Percentiles rank a stretch among this genome's conserved stretches.
Conservation (phyloP, 257 asterid species). For the Phtheirospermum japonicum region DNA sequence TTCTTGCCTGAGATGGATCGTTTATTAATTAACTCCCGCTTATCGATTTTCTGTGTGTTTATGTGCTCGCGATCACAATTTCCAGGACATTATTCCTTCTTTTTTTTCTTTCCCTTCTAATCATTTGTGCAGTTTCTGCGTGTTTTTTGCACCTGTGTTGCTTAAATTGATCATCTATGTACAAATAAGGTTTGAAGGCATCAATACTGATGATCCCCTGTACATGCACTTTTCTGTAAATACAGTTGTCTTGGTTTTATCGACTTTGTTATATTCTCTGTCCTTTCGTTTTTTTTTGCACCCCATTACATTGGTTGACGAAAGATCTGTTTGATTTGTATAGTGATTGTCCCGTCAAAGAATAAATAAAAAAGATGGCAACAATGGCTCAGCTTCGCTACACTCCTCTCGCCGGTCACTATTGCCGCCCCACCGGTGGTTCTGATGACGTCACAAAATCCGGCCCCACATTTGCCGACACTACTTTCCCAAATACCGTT, state of each 20-base stretch:
- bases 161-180: constrained; percentile 6
- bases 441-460: constrained; percentile 15
- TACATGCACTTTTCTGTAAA: constrained; percentile 15
- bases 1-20: not conserved
- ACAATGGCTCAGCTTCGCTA: constrained; percentile 43
- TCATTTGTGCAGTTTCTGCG: constrained; percentile 18
- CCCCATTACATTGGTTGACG: constrained; percentile 11
- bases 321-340: constrained; percentile 11
- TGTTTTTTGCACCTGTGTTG: no score
- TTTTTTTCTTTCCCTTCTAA: constrained; percentile 9
- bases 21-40: not conserved
- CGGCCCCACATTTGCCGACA: constrained; percentile 29
- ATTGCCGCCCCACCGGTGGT: constrained; percentile 18
- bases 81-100: not conserved
- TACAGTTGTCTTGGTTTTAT: constrained; percentile 9
- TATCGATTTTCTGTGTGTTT: not conserved
- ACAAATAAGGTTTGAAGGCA: constrained; percentile 13
- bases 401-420: constrained; percentile 34
- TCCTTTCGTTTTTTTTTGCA: constrained; percentile 1
- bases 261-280: not conserved
- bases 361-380: constrained; percentile 23
- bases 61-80: constrained; percentile 1
- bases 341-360: not conserved
- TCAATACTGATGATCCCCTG: constrained; percentile 25
- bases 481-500: constrained; percentile 6